Conservation (phyloP, 768 basidiomycete genomes). For the Tulasnella calospora region DNA sequence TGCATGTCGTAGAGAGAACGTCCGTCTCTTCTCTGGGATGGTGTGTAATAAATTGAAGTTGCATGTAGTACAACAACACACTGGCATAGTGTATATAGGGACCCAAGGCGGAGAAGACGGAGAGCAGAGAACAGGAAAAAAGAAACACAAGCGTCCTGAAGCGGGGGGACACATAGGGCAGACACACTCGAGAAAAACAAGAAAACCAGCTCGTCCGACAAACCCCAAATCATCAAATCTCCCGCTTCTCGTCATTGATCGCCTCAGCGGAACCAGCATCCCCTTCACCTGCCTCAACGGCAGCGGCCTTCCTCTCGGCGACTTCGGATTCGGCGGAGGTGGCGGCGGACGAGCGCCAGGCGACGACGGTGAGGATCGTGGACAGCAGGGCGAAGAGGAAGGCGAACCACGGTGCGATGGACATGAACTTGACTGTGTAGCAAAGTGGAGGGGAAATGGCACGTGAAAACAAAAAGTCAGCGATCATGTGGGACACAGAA, state of each 20-base stretch:
- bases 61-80: background rate
- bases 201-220: background rate
- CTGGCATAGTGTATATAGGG: background rate
- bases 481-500: background rate
- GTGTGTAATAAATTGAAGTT: background rate
- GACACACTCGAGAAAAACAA: background rate
- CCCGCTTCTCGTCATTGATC: background rate
- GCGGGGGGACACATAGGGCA: background rate
- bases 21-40: too few species aligned
- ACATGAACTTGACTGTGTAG: slow-evolving; percentile 19
- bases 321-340: background rate
- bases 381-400: slow-evolving; percentile 16
- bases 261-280: background rate
- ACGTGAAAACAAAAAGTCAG: background rate
- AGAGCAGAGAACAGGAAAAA: background rate
- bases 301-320: background rate
- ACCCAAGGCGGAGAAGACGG: background rate
- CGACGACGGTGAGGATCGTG: slow-evolving; percentile 17
- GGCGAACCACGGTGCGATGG: slow-evolving; percentile 20
- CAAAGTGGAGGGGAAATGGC: background rate
- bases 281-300: background rate
- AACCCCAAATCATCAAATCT: background rate
- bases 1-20: too few species aligned
- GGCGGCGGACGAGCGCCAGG: background rate
- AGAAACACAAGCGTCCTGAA: background rate